Evolutionary conservation across 1,284 basidiomycete genomes (phyloP), one percentile per base, ranked within the genome.

Genomic region (Leccinum solheimii): DNA sequence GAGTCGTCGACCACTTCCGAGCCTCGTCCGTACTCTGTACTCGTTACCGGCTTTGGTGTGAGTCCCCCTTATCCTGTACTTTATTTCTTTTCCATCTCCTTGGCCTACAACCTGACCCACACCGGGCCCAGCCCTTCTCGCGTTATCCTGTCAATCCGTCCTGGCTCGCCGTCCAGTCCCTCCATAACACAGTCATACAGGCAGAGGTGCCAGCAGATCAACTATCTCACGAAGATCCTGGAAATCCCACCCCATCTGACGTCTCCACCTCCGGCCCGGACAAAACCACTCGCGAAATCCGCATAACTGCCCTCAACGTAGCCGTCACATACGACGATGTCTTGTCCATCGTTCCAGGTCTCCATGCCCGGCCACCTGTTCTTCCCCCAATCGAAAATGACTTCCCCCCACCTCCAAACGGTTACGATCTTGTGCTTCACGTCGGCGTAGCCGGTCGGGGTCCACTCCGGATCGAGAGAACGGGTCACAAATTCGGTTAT

Each of bases 341-440:
- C 5, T 77, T 87, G 9, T 76, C 79, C 51, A 77, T 78, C 57
- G 80, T 86, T 0, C 86, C 90, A 10, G 80, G 81, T 13, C 72
- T 91, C 32, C 86, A 91, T 69, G 76, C 80, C 14, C 79, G 81
- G 5, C 88, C 90, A 0, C 89, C 89, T 7, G 66, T 79, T 21
- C 75, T 90, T 9, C 86, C 86, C 5, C 53, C 68, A 32, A 62
- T 73, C 38, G 71, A 72, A 16, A 73, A 78, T 48, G 59, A 71
- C 1, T 75, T 76, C 21, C 70, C 77, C 11, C 60, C 77, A 48
- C 87, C 87, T 1, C 72, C 76, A 23, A 77, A 76, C 55, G 87
- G 87, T n/a, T 91, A 87, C 67, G 89, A 91, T 69, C 84, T 91
- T 64, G 81, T 91, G 55, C 81, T 91, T 66, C 89, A 91, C 67